Evolutionary conservation across 192 early-diverging fungal species (phyloP), one percentile per base, ranked within the genome.

Genomic region (Backusella psychrophila): DNA sequence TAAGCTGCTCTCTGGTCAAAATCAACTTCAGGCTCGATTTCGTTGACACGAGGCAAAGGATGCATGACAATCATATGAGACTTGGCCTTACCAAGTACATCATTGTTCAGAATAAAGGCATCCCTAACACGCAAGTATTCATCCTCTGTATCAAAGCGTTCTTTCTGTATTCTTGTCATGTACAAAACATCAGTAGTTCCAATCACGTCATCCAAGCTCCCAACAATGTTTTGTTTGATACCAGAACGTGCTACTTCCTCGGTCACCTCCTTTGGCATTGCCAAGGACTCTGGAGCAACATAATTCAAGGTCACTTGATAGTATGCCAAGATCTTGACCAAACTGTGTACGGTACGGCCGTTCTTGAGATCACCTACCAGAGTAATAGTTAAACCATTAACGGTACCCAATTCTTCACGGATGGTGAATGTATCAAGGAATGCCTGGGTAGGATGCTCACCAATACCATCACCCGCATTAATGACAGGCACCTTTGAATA

Each of bases 11-110:
- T 90, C 81, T 93, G 95, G 81, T 99, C 98, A 75, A 97, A 97
- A 81, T 99, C 98, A 31, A 99, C 97, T 81, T 99, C 97, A 42
- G 94, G 94, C 66, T 95, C 94, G 82, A 99, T 97, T 84, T 98
- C 98, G 34, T 91, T 89, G 31, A 98, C 91, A 79, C 97, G 90
- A 12, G 97, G 97, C 78, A 99, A 86, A 71, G 97, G 96, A 88
- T 99, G 97, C 96, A 99, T 97, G 46, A 99, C 93, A 80, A 98
- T 93, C 98, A 99, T 98, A 81, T 96, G 92, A 33, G 91, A 83
- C 86, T 99, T 98, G 74, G 95, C 95, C 77, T 89, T 90, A 82
- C 87, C 86, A 84, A 99, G 85, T 35, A 92, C 84, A 82, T 91
- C 86, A 83, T 96, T 96, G 85, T 93, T 96, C 75, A 99, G 90